Percentiles rank a stretch among this genome's conserved stretches.
phyloP scores from a whole-genome alignment of 2,329 filamentous ascomycete species.

The Paraconiothyrium sp. region DNA sequence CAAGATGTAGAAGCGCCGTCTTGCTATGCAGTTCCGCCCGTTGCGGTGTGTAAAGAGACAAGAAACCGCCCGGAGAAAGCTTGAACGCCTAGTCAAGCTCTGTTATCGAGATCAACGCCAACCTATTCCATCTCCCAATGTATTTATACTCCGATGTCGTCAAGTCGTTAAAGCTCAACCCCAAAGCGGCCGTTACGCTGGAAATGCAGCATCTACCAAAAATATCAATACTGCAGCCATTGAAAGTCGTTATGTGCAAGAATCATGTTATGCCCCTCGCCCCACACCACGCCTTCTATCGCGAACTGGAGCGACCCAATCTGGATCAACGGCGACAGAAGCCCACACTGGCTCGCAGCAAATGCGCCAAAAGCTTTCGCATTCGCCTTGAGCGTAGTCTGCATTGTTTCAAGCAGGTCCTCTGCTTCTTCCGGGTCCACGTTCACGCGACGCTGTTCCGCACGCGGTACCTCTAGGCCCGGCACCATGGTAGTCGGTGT shows the following conservation, averaged over 20 bases:
- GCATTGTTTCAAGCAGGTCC: slow-evolving; percentile 36
- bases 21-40: neutral
- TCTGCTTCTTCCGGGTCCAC: slow-evolving; percentile 32
- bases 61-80: neutral
- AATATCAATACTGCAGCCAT: slow-evolving; percentile 36
- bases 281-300: slow-evolving; percentile 38
- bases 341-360: slow-evolving; percentile 33
- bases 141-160: neutral
- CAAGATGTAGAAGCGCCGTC: neutral
- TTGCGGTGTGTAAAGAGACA: neutral
- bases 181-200: neutral
- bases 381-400: slow-evolving; percentile 36
- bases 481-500: slow-evolving; percentile 36
- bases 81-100: neutral
- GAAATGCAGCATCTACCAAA: neutral
- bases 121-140: no score
- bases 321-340: slow-evolving; percentile 39
- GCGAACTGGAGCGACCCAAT: slow-evolving; percentile 39
- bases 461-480: slow-evolving; percentile 25
- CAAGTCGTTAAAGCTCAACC: neutral
- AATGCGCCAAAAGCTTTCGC: slow-evolving; percentile 39
- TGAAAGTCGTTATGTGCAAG: slow-evolving; percentile 42
- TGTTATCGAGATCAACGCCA: neutral
- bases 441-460: slow-evolving; percentile 27
- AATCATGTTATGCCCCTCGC: slow-evolving; percentile 41